Evolutionary conservation across 306 rosid genomes (phyloP), one percentile per base, ranked within the genome.

Genomic region (Crotalaria pallida): DNA sequence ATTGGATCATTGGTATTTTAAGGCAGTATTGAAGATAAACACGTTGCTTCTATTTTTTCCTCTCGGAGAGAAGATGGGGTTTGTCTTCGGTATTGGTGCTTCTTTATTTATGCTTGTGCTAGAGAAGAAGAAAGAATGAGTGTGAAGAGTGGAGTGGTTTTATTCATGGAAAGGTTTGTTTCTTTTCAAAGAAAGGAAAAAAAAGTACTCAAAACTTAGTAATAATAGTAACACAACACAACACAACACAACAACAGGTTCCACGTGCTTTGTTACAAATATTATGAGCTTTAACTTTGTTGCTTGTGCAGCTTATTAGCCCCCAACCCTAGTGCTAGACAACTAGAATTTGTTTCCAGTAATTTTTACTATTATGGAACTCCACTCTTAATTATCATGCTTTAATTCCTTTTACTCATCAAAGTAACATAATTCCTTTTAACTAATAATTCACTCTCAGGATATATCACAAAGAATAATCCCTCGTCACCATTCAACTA

Each of bases 151-250:
- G 8, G 72, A 68, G 80, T 62, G 81, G 81, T 84, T 77, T 69
- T 76, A 82, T 85, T 81, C 87, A 84, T 84, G 70, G 86, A 88
- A 91, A 86, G 96, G 92, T 91, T 86, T 69, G 80, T 83, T 88
- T 89, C 96, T 82, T 87, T 87, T 74, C 43, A 24, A 58, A 67
- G n/a, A n/a, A n/a, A n/a, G n/a, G 23, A 5, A 38, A 5, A 21
- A 73, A 83, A 82, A 76, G 86, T 65, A 84, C 80, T 81, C 69
- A 80, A 58, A 10, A 45, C 72, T 73, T 71, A 66, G 78, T 69
- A 76, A 10, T 10, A 10, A 6, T 34, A 38, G 3, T 38, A 38
- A 38, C 36, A 31, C 36, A 31, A 6, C 36, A 31, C n/a, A n/a
- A n/a, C n/a, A n/a, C 36, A 31, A 31, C 5, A 31, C 36, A 8